Conservation (phyloP, 768 basidiomycete genomes). For the Leccinum uliginosum region DNA sequence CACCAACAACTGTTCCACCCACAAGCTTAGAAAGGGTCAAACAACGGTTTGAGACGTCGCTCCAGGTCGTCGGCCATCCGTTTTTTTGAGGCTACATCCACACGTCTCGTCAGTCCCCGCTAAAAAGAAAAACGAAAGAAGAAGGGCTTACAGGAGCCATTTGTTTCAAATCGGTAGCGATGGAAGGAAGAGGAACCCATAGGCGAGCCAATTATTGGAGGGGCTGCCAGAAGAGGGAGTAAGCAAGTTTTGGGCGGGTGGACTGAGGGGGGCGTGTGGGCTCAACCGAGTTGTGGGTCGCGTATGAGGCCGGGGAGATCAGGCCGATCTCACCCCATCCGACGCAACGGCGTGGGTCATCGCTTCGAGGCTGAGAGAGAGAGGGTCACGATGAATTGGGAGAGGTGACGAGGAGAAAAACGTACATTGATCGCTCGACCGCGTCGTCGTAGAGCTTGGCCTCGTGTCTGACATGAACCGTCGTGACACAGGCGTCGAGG, state of each 20-base stretch:
- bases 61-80: slow-evolving; percentile 85
- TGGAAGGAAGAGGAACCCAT: slow-evolving; percentile 48
- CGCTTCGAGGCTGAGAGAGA: too few relatives aligned
- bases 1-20: slow-evolving; percentile 64
- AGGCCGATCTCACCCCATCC: too few relatives aligned
- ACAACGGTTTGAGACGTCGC: slow-evolving; percentile 77
- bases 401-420: too few relatives aligned
- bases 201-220: slow-evolving; percentile 40
- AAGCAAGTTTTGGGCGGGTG: slow-evolving; percentile 36
- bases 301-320: slow-evolving; percentile 74
- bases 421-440: too few relatives aligned
- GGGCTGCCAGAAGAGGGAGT: slow-evolving; percentile 33
- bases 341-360: too few relatives aligned
- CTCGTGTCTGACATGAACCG: too few relatives aligned
- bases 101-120: not conserved
- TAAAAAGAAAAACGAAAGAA: too few relatives aligned
- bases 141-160: slow-evolving; percentile 57
- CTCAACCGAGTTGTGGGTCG: slow-evolving; percentile 53
- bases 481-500: too few relatives aligned
- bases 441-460: too few relatives aligned
- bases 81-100: slow-evolving; percentile 65
- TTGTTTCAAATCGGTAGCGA: slow-evolving; percentile 66
- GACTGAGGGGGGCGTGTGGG: slow-evolving; percentile 33
- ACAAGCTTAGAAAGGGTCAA: slow-evolving; percentile 78
- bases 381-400: too few relatives aligned